These are phyloP conservation scores for Cercospora berteroae DNA, from an alignment of 2,329 filamentous ascomycete species.

Conservation along the genomic window DNA sequence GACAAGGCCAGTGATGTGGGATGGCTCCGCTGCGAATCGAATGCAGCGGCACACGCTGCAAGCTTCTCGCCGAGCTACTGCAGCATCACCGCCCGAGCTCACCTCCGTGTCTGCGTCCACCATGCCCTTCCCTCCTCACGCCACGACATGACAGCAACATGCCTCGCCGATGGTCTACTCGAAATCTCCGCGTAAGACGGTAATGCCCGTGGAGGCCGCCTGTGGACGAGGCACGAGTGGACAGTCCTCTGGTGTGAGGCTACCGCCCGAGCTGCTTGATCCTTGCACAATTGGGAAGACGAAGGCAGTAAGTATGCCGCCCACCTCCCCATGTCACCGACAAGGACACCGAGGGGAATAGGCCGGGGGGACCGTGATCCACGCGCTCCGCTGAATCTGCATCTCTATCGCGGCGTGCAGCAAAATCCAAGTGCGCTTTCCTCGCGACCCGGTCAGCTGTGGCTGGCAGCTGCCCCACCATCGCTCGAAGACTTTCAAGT, in stretches of 20 bases:
- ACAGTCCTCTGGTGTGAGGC: too few relatives aligned
- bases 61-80: constrained; percentile 6
- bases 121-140: too few relatives aligned
- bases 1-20: neutral
- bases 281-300: neutral
- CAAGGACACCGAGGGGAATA: neutral
- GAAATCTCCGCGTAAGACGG: too few relatives aligned
- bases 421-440: neutral
- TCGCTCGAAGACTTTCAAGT: neutral
- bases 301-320: neutral
- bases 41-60: neutral
- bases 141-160: too few relatives aligned
- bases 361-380: neutral
- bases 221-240: too few relatives aligned
- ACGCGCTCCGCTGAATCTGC: neutral
- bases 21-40: constrained; percentile 1
- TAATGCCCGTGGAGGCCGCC: too few relatives aligned
- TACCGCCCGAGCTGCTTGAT: too few relatives aligned
- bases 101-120: too few relatives aligned
- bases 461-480: neutral
- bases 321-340: neutral
- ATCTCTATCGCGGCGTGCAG: neutral
- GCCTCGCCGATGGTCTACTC: too few relatives aligned
- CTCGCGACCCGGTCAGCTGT: neutral
- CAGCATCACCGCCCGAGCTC: constrained; percentile 1